Base-by-base conservation (phyloP, 2,329 filamentous ascomycete species). In the Cladosporium austrohemisphaericum region DNA sequence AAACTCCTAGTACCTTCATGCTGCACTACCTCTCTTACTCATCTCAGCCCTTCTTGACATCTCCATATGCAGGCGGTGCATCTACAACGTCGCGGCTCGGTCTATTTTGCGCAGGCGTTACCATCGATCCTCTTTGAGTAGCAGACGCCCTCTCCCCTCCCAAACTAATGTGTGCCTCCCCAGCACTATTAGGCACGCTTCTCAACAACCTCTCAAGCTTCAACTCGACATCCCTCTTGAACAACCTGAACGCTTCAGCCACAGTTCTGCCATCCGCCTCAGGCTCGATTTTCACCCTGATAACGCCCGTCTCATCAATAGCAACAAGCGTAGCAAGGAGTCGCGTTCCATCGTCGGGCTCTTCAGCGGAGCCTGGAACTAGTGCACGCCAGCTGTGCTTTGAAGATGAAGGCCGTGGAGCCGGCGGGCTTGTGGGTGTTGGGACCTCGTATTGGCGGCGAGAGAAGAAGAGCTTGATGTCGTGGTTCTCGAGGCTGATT, bases 391-490 rank as follows among this genome's bases (percentile, higher is more conserved):
- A 40, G 36, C 7, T 28, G 8, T 29, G 37, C 19, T 35, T 38
- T 8, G 31, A 5, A 2, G 20, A 19, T 3, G 41, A n/a, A 4
- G 35, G 10, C 16, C 11, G 11, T 31, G 29, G 29, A 3, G 36
- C 6, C 18, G 23, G 23, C 9, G 19, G 6, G 11, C n/a, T 13
- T 5, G 31, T 36, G n/a, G 43, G 19, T 5, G 29, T 37, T n/a
- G 43, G 31, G 38, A 29, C 22, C 14, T 11, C 9, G 29, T 4
- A 28, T 14, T 32, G 29, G 19, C 49, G 52, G n/a, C 58, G 55
- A 13, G 57, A 56, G 53, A 52, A 60, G 26, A 61, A 47, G 11
- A 61, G 54, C 13, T 53, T 55, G 52, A 62, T 57, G n/a, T 54
- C 31, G 50, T 60, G 53, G 16, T 48, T 41, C 11, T 47, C 28